A percentile compares a stretch with the other conserved stretches of the same genome.
These are phyloP conservation scores for Tulasnella sp. DNA, from an alignment of 768 basidiomycete genomes.

Conservation along the genomic window DNA sequence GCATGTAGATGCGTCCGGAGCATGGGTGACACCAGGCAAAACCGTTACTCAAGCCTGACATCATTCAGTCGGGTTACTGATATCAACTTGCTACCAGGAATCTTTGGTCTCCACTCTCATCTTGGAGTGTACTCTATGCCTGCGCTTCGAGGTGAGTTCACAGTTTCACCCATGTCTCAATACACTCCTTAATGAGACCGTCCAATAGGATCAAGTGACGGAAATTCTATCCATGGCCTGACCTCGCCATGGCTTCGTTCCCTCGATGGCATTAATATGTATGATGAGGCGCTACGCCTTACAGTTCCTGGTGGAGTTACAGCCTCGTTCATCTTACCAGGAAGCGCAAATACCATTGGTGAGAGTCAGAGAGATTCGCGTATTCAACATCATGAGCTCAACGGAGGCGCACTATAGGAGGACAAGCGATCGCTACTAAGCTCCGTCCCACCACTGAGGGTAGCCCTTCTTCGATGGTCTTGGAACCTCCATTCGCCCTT, in stretches of 20 bases:
- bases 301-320: slow-evolving; percentile 84
- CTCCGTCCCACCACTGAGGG: slow-evolving; percentile 55
- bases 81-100: slow-evolving; percentile 17
- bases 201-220: slow-evolving; percentile 30
- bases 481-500: slow-evolving; percentile 61
- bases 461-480: slow-evolving; percentile 51
- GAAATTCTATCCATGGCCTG: slow-evolving; percentile 53
- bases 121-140: slow-evolving; percentile 63
- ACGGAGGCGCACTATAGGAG: slow-evolving; percentile 39
- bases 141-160: slow-evolving; percentile 26
- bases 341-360: slow-evolving; percentile 57
- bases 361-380: not conserved
- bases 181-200: slow-evolving; percentile 21
- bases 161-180: slow-evolving; percentile 18
- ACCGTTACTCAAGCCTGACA: not conserved
- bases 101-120: slow-evolving; percentile 65
- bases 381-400: not conserved
- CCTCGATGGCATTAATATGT: slow-evolving; percentile 77
- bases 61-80: not conserved
- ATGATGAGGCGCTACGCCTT: slow-evolving; percentile 60
- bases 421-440: slow-evolving; percentile 74
- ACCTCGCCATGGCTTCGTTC: slow-evolving; percentile 66
- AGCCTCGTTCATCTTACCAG: slow-evolving; percentile 69
- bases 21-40: slow-evolving; percentile 37
- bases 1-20: slow-evolving; percentile 45